These are phyloP conservation scores for Xylariaceae sp. DNA, from an alignment of 2,329 filamentous ascomycete species.

Conservation along the genomic window DNA sequence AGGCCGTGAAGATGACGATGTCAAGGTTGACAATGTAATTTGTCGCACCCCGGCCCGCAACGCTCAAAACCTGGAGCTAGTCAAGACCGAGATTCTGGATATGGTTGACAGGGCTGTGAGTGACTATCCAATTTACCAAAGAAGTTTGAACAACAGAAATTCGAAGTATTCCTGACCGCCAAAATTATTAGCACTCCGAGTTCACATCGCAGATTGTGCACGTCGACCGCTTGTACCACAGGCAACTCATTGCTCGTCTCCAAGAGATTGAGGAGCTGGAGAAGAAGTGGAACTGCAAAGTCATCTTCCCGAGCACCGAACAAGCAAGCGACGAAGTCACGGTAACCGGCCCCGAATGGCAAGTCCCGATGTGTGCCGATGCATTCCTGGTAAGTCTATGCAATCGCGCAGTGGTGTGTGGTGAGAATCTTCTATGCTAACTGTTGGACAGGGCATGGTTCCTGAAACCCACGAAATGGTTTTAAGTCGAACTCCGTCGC, in stretches of 20 bases:
- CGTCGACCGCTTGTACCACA: slow-evolving; percentile 92
- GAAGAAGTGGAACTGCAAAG: slow-evolving; percentile 99
- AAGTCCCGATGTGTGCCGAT: slow-evolving; percentile 94
- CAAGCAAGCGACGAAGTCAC: slow-evolving; percentile 94
- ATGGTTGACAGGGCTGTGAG: slow-evolving; percentile 93
- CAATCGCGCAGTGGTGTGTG: neutral
- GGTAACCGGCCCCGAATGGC: slow-evolving; percentile 94
- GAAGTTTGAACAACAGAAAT: neutral
- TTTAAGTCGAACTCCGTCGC: slow-evolving; percentile 67
- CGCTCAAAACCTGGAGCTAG: slow-evolving; percentile 90
- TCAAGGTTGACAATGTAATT: slow-evolving; percentile 98
- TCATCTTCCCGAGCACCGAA: slow-evolving; percentile 95
- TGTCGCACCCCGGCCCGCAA: slow-evolving; percentile 96
- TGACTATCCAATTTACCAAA: slow-evolving; percentile 33
- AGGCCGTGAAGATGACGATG: slow-evolving; percentile 93
- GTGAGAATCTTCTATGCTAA: slow-evolving; percentile 29
- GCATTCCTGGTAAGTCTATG: slow-evolving; percentile 68
- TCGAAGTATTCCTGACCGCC: neutral
- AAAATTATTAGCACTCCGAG: slow-evolving; percentile 69
- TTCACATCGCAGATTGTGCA: slow-evolving; percentile 92
- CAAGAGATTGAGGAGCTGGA: slow-evolving; percentile 89
- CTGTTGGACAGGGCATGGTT: slow-evolving; percentile 71
- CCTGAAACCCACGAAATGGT: slow-evolving; percentile 92
- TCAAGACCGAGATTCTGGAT: slow-evolving; percentile 98
- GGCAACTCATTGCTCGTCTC: slow-evolving; percentile 84